Evolutionary conservation across 495 filamentous ascomycete genomes (phyloP).

Genomic region (Penicillium robsamsonii): DNA sequence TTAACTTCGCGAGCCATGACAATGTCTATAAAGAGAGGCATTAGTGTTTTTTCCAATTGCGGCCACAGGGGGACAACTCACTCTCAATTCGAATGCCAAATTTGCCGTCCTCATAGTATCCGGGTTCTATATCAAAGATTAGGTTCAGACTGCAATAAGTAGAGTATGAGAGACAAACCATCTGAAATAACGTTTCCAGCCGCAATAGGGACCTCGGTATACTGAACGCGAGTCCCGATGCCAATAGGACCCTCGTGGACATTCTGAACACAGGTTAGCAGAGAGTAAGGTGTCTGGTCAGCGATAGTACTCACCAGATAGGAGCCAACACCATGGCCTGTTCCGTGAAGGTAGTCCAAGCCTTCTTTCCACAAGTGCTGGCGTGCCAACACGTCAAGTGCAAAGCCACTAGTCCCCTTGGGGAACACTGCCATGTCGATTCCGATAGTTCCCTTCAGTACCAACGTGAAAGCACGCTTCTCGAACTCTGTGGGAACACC

Average conservation of each 20-base stretch:
- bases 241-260: constrained; percentile 98
- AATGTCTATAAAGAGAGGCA: constrained; percentile 49
- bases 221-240: constrained; percentile 87
- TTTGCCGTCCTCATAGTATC: constrained; percentile 95
- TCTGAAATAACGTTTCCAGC: constrained; percentile 93
- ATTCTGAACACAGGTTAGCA: constrained; percentile 53
- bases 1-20: constrained; percentile 84
- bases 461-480: constrained; percentile 88
- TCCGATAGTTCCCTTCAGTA: constrained; percentile 93
- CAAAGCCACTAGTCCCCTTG: constrained; percentile 91
- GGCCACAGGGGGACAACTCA: constrained; percentile 27
- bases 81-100: constrained; percentile 99
- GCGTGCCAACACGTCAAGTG: constrained; percentile 82
- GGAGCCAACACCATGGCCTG: constrained; percentile 93
- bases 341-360: constrained; percentile 94
- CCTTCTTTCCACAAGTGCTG: constrained; percentile 93
- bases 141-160: not conserved
- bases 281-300: not conserved
- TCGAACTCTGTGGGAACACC: constrained; percentile 81
- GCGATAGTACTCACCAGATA: constrained; percentile 54
- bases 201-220: constrained; percentile 84
- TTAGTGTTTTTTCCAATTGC: constrained; percentile 14
- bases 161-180: constrained; percentile 35
- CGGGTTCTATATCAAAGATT: constrained; percentile 64
- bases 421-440: constrained; percentile 87